A percentile compares a stretch with the other conserved stretches of the same genome.
Conservation (phyloP, 331 rosid species). For the Acacia pycnantha region DNA sequence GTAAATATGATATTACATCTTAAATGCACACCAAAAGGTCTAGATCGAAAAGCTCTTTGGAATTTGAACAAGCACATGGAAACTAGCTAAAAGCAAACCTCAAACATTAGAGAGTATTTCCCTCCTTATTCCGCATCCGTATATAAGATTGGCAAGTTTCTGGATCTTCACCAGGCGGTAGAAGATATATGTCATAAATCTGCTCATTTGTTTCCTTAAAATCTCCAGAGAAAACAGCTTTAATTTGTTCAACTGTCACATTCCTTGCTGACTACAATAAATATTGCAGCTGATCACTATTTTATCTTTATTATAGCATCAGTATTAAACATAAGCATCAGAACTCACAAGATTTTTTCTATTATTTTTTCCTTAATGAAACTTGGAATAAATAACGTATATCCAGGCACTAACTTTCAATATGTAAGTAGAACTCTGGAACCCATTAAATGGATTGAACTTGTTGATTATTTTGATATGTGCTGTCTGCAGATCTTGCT, state of each 20-base stretch:
- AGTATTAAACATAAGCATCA: not conserved
- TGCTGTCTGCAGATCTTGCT: constrained; percentile 98
- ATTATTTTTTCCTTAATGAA: not conserved
- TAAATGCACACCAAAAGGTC: not conserved
- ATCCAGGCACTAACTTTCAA: constrained; percentile 59
- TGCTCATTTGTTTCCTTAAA: constrained; percentile 78
- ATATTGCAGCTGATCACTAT: constrained; percentile 19
- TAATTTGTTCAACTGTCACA: constrained; percentile 82
- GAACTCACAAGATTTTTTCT: not conserved
- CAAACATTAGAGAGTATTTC: constrained; percentile 96
- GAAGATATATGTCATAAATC: constrained; percentile 96
- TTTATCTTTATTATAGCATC: not conserved
- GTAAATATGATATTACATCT: not conserved
- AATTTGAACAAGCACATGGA: constrained; percentile 8
- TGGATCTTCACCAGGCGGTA: constrained; percentile 99
- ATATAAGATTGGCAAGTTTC: constrained; percentile 98
- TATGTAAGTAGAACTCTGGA: constrained; percentile 89
- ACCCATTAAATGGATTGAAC: constrained; percentile 94
- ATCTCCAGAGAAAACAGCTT: constrained; percentile 64
- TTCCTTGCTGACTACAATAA: constrained; percentile 69
- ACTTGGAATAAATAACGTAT: not conserved
- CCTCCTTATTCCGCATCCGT: constrained; percentile 98
- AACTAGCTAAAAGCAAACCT: constrained; percentile 49
- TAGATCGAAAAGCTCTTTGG: not conserved
- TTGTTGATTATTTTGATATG: constrained; percentile 90